Evolutionary conservation across 176 grass and related monocot species (phyloP).

Genomic region (Oryza rufipogon): DNA sequence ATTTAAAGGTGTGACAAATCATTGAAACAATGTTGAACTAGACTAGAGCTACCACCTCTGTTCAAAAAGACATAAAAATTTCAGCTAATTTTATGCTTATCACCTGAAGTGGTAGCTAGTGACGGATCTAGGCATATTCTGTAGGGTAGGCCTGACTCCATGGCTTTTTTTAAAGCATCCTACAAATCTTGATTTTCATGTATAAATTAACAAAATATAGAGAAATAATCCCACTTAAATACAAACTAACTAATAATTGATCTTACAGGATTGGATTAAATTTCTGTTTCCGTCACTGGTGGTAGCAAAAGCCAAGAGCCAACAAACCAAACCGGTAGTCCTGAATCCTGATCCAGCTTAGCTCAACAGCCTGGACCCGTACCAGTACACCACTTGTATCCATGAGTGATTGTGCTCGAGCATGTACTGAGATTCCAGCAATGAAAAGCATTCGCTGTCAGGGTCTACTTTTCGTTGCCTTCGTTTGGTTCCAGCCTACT

Average conservation of each 20-base stretch:
- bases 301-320: background rate
- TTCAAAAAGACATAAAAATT: background rate
- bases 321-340: background rate
- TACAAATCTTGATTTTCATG: too few relatives aligned
- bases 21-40: too few relatives aligned
- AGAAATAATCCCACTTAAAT: too few relatives aligned
- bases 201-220: too few relatives aligned
- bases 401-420: background rate
- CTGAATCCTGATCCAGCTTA: background rate
- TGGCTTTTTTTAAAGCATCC: too few relatives aligned
- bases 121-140: too few relatives aligned
- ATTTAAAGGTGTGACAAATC: background rate
- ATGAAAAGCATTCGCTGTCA: background rate
- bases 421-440: conserved; percentile 2
- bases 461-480: background rate
- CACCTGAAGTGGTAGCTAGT: background rate
- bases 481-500: background rate
- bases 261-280: too few relatives aligned
- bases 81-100: background rate
- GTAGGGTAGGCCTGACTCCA: too few relatives aligned
- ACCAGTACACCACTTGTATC: background rate
- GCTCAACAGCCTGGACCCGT: conserved; percentile 17
- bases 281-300: too few relatives aligned
- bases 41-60: too few relatives aligned
- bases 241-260: too few relatives aligned